Conservation (phyloP, 2,329 filamentous ascomycete genomes). For the Amylocarpus encephaloides region DNA sequence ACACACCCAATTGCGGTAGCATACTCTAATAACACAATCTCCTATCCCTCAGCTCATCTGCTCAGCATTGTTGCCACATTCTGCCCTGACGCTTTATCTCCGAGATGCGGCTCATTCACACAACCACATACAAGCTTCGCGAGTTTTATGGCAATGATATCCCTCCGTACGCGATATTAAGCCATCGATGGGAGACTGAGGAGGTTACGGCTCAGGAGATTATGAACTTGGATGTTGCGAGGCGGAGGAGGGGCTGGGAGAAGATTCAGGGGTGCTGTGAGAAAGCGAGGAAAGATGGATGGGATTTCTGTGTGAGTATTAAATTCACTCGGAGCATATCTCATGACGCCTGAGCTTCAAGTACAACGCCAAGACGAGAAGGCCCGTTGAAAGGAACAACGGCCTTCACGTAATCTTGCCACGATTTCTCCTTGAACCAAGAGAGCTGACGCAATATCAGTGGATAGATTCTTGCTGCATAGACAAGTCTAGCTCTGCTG, state of each 20-base stretch:
- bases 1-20: too few species aligned
- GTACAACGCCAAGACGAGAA: too few species aligned
- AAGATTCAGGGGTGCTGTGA: conserved; percentile 8
- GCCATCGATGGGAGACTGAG: conserved; percentile 19
- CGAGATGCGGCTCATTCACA: conserved; percentile 10
- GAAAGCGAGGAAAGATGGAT: conserved; percentile 1
- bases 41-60: neutral
- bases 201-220: conserved; percentile 10
- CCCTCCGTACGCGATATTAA: conserved; percentile 19
- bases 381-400: too few species aligned
- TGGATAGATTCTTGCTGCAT: conserved; percentile 9
- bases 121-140: conserved; percentile 2
- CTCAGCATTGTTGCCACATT: too few species aligned
- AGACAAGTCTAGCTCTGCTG: conserved; percentile 4
- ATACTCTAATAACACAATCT: neutral
- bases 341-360: neutral
- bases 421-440: neutral
- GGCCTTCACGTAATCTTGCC: too few species aligned
- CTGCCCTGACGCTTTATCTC: too few species aligned
- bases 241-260: neutral
- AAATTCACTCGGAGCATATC: neutral
- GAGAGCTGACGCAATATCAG: neutral
- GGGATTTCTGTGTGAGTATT: conserved; percentile 4
- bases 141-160: conserved; percentile 8
- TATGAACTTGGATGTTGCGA: neutral